phyloP scores from a whole-genome alignment of 2,329 filamentous ascomycete species.

The Fusarium sp. region DNA sequence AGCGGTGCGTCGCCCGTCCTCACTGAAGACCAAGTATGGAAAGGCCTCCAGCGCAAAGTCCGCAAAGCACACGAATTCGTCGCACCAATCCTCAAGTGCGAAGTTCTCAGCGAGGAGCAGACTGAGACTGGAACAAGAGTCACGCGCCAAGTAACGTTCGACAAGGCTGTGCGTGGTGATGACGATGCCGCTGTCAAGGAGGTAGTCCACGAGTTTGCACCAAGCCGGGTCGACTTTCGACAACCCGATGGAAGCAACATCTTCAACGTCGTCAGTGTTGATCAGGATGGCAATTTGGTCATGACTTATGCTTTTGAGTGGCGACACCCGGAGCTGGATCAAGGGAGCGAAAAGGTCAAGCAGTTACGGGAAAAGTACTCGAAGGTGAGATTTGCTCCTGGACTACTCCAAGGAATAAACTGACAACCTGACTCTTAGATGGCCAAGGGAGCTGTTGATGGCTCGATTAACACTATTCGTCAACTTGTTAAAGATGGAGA shows the following conservation, averaged over 20 bases:
- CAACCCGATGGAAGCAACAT: conserved; percentile 52
- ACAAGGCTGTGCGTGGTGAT: conserved; percentile 6
- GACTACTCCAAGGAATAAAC: fast-evolving
- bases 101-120: conserved; percentile 46
- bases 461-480: conserved; percentile 31
- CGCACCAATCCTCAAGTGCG: conserved; percentile 49
- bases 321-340: conserved; percentile 46
- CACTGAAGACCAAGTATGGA: conserved; percentile 50
- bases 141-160: conserved; percentile 48
- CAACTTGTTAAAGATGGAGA: conserved; percentile 17
- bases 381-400: conserved; percentile 16
- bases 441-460: conserved; percentile 30
- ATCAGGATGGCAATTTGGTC: conserved; percentile 45
- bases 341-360: conserved; percentile 43
- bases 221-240: conserved; percentile 50
- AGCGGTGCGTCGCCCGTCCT: conserved; percentile 44
- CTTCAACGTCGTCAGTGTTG: conserved; percentile 49
- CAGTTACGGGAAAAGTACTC: conserved; percentile 41
- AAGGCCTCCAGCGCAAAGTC: conserved; percentile 52
- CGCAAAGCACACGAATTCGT: conserved; percentile 52
- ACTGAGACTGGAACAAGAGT: conserved; percentile 33
- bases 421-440: not conserved
- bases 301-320: conserved; percentile 54
- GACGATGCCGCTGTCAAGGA: conserved; percentile 41
- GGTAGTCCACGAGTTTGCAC: conserved; percentile 47